These are phyloP conservation scores for Tylopilus subfusipes DNA, from an alignment of 768 basidiomycete genomes.

Conservation along the genomic window DNA sequence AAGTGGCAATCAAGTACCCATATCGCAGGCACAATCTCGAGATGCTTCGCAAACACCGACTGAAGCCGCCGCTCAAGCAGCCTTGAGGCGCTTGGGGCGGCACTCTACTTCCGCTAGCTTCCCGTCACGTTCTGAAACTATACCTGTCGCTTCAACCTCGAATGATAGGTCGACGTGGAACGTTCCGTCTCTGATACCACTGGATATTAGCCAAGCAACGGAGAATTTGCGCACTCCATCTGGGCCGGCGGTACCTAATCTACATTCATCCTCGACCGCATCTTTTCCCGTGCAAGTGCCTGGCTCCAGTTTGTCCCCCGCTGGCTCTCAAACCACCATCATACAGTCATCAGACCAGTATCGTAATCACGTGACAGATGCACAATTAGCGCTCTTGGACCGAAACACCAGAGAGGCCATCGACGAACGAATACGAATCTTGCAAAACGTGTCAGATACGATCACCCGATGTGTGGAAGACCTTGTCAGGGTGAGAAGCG, in stretches of 20 bases:
- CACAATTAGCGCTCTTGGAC: constrained; percentile 65
- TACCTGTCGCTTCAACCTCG: constrained; percentile 2
- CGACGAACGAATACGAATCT: constrained; percentile 74
- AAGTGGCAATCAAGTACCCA: not conserved
- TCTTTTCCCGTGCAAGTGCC: not conserved
- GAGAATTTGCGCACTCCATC: not conserved
- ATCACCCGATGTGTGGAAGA: constrained; percentile 78
- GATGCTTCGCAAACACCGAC: constrained; percentile 32
- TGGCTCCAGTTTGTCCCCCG: not conserved
- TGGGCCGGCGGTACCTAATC: constrained; percentile 1
- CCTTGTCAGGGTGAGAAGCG: constrained; percentile 68
- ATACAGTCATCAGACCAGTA: constrained; percentile 36
- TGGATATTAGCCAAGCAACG: constrained; percentile 10
- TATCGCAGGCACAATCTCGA: constrained; percentile 8
- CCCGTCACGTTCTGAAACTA: constrained; percentile 6
- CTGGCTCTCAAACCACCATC: not conserved
- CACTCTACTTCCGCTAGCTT: constrained; percentile 11
- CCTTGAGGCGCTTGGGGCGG: constrained; percentile 48
- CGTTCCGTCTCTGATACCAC: constrained; percentile 25
- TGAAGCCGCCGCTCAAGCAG: constrained; percentile 65
- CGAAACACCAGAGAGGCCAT: constrained; percentile 72
- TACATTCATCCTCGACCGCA: constrained; percentile 9
- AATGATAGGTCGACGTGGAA: constrained; percentile 18
- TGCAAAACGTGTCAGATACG: constrained; percentile 73
- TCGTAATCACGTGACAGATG: constrained; percentile 32